Evolutionary conservation across 2,329 filamentous ascomycete species (phyloP).

Genomic region (Calonectria henricotiae): DNA sequence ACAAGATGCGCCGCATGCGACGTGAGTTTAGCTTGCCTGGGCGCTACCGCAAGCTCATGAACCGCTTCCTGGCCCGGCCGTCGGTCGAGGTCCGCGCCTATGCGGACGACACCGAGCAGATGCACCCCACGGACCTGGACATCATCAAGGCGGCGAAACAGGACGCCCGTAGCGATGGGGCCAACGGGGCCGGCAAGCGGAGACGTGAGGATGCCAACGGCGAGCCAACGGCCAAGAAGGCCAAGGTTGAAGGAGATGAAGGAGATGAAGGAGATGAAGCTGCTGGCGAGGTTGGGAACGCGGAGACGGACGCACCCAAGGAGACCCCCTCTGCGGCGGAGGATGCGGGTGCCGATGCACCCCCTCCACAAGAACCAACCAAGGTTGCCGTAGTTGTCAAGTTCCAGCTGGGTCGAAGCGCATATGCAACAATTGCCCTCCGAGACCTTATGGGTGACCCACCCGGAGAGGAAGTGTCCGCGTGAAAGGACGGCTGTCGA

Average conservation of each 20-base stretch:
- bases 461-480: constrained; percentile 44
- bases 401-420: constrained; percentile 83
- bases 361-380: constrained; percentile 43
- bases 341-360: constrained; percentile 28
- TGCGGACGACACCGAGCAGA: constrained; percentile 81
- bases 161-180: constrained; percentile 32
- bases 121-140: constrained; percentile 91
- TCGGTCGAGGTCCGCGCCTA: constrained; percentile 82
- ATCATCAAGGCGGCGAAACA: constrained; percentile 66
- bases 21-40: constrained; percentile 92
- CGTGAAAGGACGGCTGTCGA: background rate
- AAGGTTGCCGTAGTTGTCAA: constrained; percentile 80
- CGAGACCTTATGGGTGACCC: constrained; percentile 80
- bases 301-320: constrained; percentile 34
- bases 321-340: constrained; percentile 37
- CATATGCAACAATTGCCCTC: constrained; percentile 89
- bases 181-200: constrained; percentile 40
- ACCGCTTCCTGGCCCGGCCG: constrained; percentile 77
- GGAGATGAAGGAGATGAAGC: constrained; percentile 24
- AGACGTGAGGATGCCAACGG: constrained; percentile 41
- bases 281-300: constrained; percentile 37
- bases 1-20: constrained; percentile 88
- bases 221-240: constrained; percentile 49
- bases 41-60: constrained; percentile 88
- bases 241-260: constrained; percentile 47